Percentiles rank a stretch among this genome's conserved stretches.
phyloP scores from a whole-genome alignment of 2,329 filamentous ascomycete species.

The Venturia effusa region DNA sequence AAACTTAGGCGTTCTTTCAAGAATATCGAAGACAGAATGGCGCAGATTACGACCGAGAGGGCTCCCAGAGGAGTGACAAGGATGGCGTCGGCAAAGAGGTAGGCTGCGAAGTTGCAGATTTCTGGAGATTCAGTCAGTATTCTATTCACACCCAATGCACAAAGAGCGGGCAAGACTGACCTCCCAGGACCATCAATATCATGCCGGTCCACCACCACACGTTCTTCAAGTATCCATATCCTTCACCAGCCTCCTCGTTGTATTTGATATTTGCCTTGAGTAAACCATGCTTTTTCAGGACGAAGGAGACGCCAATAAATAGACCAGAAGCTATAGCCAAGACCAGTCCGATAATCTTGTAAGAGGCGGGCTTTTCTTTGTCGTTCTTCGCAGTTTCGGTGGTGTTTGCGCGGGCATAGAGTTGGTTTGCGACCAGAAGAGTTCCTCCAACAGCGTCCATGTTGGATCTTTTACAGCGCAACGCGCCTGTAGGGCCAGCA shows the following conservation, averaged over 20 bases:
- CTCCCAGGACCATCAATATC: slow-evolving; percentile 87
- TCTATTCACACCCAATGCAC: no score
- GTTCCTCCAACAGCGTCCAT: slow-evolving; percentile 6
- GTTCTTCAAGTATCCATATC: slow-evolving; percentile 95
- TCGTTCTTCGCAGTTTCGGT: background rate
- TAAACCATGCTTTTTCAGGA: slow-evolving; percentile 87
- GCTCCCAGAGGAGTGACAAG: slow-evolving; percentile 87
- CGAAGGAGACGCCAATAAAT: slow-evolving; percentile 92
- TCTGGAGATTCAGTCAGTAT: slow-evolving; percentile 35
- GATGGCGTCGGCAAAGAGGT: slow-evolving; percentile 93
- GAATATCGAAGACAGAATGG: slow-evolving; percentile 85
- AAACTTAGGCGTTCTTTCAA: slow-evolving; percentile 91
- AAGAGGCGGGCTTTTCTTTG: slow-evolving; percentile 40
- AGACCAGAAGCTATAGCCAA: slow-evolving; percentile 78
- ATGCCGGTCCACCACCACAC: slow-evolving; percentile 91
- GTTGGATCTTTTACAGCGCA: background rate
- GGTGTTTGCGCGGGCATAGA: slow-evolving; percentile 7
- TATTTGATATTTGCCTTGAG: slow-evolving; percentile 93
- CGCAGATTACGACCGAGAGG: slow-evolving; percentile 83
- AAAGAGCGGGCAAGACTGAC: background rate
- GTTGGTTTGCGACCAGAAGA: slow-evolving; percentile 4
- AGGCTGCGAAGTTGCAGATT: slow-evolving; percentile 93
- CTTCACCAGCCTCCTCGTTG: slow-evolving; percentile 88
- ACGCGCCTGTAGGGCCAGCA: background rate
- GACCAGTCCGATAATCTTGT: slow-evolving; percentile 78